Evolutionary conservation across 306 rosid genomes (phyloP).

Genomic region (Nissolia schottii): DNA sequence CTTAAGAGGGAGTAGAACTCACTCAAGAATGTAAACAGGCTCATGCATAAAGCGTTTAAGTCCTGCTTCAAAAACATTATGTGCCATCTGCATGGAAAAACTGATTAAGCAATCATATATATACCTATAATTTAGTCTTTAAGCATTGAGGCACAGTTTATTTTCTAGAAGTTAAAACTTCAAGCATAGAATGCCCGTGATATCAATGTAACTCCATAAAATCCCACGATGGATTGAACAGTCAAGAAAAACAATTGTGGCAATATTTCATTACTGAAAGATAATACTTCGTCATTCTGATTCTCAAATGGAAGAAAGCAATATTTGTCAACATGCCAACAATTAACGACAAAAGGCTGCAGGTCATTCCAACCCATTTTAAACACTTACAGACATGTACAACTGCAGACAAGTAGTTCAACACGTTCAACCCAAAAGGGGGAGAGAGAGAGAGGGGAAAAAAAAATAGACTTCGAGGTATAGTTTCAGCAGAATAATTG

Average conservation of each 20-base stretch:
- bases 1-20: constrained; percentile 41
- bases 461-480: neutral
- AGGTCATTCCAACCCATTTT: neutral
- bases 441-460: too few species aligned
- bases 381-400: neutral
- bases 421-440: neutral
- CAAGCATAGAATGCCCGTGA: neutral
- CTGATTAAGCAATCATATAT: constrained; percentile 17
- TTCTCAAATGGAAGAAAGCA: neutral
- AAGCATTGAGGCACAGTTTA: neutral
- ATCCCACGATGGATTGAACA: neutral
- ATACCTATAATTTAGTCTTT: neutral
- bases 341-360: neutral
- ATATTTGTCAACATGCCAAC: neutral
- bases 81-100: constrained; percentile 78
- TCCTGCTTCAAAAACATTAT: constrained; percentile 93
- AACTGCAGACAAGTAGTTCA: neutral
- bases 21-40: constrained; percentile 93
- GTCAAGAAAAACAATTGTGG: neutral
- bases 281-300: neutral
- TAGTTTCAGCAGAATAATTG: neutral
- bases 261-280: neutral
- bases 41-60: constrained; percentile 87
- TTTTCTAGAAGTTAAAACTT: constrained; percentile 3
- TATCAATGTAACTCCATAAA: neutral